These are phyloP conservation scores for Ceratobasidium papillatum DNA, from an alignment of 1,284 basidiomycete species.

Conservation along the genomic window DNA sequence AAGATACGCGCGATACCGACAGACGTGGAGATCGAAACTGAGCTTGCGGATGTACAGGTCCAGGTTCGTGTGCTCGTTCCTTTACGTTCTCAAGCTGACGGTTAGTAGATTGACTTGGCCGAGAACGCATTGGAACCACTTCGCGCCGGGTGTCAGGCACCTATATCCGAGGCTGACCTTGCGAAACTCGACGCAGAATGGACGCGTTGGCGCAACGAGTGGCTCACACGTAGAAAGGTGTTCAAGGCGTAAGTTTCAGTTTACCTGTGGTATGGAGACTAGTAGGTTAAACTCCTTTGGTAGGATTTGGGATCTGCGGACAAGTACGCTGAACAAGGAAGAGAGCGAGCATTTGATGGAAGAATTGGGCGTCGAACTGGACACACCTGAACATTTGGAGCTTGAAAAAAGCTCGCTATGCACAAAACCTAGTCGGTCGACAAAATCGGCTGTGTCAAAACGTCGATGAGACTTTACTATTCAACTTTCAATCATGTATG, in stretches of 20 bases:
- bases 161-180: slow-evolving; percentile 72
- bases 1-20: slow-evolving; percentile 71
- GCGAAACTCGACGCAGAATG: slow-evolving; percentile 70
- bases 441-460: slow-evolving; percentile 46
- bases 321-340: slow-evolving; percentile 69
- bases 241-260: slow-evolving; percentile 66
- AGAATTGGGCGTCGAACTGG: slow-evolving; percentile 77
- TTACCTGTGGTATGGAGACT: not conserved
- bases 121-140: slow-evolving; percentile 62
- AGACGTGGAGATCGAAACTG: slow-evolving; percentile 64
- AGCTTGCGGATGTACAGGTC: slow-evolving; percentile 48
- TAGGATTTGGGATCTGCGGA: slow-evolving; percentile 77
- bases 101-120: slow-evolving; percentile 53
- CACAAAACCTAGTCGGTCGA: slow-evolving; percentile 35
- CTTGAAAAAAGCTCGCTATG: slow-evolving; percentile 66
- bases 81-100: not conserved
- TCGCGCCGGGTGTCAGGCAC: slow-evolving; percentile 65
- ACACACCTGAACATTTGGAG: slow-evolving; percentile 68
- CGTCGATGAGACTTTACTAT: slow-evolving; percentile 45
- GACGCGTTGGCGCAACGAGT: slow-evolving; percentile 74
- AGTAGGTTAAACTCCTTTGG: not conserved
- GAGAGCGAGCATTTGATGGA: slow-evolving; percentile 69
- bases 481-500: not conserved
- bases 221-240: slow-evolving; percentile 71
- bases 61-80: slow-evolving; percentile 47